Conservation (phyloP, 495 filamentous ascomycete species). For the Penicillium tannophilum region DNA sequence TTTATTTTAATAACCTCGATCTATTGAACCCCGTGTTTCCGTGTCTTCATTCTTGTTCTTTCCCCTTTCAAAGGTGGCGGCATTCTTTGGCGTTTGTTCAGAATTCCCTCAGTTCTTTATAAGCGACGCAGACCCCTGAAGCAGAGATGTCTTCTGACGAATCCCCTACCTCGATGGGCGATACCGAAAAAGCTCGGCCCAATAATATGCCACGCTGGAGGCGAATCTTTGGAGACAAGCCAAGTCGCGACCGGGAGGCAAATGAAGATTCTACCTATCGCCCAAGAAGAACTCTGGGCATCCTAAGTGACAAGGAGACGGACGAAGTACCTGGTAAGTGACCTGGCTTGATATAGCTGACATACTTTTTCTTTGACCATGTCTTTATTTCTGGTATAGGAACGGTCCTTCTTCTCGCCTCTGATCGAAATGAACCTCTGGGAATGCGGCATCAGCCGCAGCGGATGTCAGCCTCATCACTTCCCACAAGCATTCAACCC, state of each 20-base stretch:
- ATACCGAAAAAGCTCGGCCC: background rate
- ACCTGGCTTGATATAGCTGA: slow-evolving; percentile 2
- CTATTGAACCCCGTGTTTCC: background rate
- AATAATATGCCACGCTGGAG: slow-evolving; percentile 24
- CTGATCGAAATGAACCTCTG: slow-evolving; percentile 77
- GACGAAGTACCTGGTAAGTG: slow-evolving; percentile 87
- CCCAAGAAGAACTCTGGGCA: slow-evolving; percentile 75
- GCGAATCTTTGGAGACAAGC: slow-evolving; percentile 18
- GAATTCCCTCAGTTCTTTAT: background rate
- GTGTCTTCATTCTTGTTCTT: background rate
- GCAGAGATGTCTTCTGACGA: slow-evolving; percentile 3
- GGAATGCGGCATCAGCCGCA: slow-evolving; percentile 75
- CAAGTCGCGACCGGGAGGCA: slow-evolving; percentile 4
- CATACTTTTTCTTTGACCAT: background rate
- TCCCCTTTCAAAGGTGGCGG: background rate
- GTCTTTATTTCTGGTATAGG: slow-evolving; percentile 45
- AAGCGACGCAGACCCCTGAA: background rate
- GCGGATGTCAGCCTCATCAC: slow-evolving; percentile 74
- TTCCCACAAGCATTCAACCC: slow-evolving; percentile 58
- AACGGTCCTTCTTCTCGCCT: slow-evolving; percentile 76
- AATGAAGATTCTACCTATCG: slow-evolving; percentile 32
- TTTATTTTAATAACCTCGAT: background rate
- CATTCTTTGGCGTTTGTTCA: background rate
- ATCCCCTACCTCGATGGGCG: background rate
- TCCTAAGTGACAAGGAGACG: slow-evolving; percentile 79